Conservation (phyloP, 805 yeast species). For the Candida anglica region DNA sequence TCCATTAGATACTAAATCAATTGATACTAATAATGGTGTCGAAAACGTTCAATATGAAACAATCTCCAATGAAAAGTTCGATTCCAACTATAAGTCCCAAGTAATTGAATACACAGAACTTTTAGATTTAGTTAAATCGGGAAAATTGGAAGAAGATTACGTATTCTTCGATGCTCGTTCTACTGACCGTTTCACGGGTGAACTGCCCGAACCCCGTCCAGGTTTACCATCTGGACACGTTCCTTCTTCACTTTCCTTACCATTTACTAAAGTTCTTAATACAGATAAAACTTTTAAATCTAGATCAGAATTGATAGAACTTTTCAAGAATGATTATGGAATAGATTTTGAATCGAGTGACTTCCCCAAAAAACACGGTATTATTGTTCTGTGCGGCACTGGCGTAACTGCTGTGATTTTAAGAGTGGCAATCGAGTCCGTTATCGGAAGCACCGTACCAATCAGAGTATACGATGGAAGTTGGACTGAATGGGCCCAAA, state of each 20-base stretch:
- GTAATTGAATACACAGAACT: conserved; percentile 69
- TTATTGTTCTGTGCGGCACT: conserved; percentile 89
- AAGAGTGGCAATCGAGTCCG: conserved; percentile 56
- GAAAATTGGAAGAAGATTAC: conserved; percentile 41
- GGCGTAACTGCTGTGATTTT: conserved; percentile 94
- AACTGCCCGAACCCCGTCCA: conserved; percentile 82
- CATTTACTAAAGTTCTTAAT: conserved; percentile 62
- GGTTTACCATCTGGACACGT: conserved; percentile 89
- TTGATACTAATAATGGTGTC: conserved; percentile 14
- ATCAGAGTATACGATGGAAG: conserved; percentile 66
- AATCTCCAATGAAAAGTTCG: conserved; percentile 22
- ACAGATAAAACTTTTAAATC: conserved; percentile 44
- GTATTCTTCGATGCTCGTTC: conserved; percentile 82
- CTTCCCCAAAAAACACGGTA: conserved; percentile 49
- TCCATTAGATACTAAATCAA: conserved; percentile 38
- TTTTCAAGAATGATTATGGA: conserved; percentile 38
- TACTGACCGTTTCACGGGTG: conserved; percentile 68
- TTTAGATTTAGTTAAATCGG: conserved; percentile 49
- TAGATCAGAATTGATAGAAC: conserved; percentile 38
- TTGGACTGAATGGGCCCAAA: conserved; percentile 83
- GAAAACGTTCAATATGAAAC: conserved; percentile 14
- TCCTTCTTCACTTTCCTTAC: conserved; percentile 74
- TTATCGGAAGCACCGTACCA: conserved; percentile 33
- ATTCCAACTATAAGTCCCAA: conserved; percentile 33
- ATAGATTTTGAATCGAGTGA: conserved; percentile 25